Evolutionary conservation across 805 yeast species (phyloP).

Genomic region (Saturnispora saitoi): DNA sequence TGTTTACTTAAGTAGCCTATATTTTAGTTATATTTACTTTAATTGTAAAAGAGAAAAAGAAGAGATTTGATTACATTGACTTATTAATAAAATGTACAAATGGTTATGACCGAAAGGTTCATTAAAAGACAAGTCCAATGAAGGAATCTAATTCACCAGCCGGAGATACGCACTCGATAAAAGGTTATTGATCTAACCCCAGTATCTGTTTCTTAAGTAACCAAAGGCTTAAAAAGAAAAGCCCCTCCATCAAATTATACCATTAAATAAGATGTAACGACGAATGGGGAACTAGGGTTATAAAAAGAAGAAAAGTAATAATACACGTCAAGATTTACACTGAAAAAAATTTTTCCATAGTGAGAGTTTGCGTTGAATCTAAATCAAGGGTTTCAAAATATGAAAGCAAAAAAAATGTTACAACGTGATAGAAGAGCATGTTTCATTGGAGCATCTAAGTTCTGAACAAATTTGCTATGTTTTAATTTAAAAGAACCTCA

Average conservation of each 20-base stretch:
- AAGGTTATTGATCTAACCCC: constrained; percentile 4
- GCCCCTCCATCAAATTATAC: constrained; percentile 8
- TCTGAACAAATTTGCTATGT: no score
- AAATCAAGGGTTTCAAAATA: not conserved
- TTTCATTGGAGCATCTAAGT: no score
- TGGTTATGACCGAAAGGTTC: constrained; percentile 11
- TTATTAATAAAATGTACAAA: constrained; percentile 2
- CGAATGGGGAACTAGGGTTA: constrained; percentile 4
- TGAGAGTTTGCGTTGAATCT: no score
- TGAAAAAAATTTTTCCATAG: not conserved
- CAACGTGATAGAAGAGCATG: no score
- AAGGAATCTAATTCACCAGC: constrained; percentile 1
- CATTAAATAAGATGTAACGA: not conserved
- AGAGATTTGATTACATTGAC: not conserved
- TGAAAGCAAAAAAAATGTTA: no score
- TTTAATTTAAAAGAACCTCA: no score
- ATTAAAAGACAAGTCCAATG: not conserved
- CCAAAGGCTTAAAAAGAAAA: not conserved
- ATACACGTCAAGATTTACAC: no score
- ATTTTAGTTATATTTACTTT: not conserved
- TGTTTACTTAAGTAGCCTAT: not conserved
- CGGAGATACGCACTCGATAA: constrained; percentile 9
- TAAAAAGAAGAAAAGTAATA: not conserved
- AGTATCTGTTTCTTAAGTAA: not conserved
- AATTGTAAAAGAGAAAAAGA: not conserved